Conservation (phyloP, 208 protist species). For the Crithidia sp. region DNA sequence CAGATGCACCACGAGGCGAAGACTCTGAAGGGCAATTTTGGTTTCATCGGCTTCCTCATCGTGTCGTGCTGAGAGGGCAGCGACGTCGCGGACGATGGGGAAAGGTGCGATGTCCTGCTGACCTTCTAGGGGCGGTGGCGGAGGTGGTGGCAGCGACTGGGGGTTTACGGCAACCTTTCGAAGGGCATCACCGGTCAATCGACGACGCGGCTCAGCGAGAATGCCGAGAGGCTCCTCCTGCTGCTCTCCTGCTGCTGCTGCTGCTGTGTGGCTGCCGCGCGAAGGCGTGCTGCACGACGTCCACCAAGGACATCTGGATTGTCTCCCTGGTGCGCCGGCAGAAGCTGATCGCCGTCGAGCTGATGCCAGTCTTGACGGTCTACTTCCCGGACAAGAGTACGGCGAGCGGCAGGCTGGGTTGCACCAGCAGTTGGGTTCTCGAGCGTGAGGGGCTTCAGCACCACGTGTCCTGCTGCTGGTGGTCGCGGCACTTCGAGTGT, state of each 20-base stretch:
- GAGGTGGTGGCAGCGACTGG: no score
- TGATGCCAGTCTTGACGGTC: slow-evolving; percentile 11
- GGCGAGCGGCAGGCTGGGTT: not conserved
- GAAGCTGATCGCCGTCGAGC: slow-evolving; percentile 28
- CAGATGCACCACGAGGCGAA: slow-evolving; percentile 17
- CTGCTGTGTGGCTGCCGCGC: not conserved
- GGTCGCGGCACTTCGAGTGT: not conserved
- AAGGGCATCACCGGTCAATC: not conserved
- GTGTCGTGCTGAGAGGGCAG: no score
- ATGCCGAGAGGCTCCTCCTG: not conserved
- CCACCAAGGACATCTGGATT: not conserved
- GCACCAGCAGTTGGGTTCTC: not conserved
- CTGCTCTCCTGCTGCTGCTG: not conserved
- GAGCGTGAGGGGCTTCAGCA: no score
- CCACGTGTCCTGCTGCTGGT: not conserved
- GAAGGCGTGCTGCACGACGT: not conserved
- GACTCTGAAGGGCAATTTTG: slow-evolving; percentile 16
- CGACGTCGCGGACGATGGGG: no score
- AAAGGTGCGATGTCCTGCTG: no score
- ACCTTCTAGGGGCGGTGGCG: no score
- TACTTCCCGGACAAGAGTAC: slow-evolving; percentile 11
- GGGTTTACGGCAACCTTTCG: no score
- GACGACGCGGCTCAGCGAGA: slow-evolving; percentile 3
- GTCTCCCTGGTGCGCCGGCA: slow-evolving; percentile 2
- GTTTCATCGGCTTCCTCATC: not conserved